A percentile compares a stretch with the other conserved stretches of the same genome.
phyloP scores from a whole-genome alignment of 371 early-diverging fungal species.

The Chytridium lagenaria region DNA sequence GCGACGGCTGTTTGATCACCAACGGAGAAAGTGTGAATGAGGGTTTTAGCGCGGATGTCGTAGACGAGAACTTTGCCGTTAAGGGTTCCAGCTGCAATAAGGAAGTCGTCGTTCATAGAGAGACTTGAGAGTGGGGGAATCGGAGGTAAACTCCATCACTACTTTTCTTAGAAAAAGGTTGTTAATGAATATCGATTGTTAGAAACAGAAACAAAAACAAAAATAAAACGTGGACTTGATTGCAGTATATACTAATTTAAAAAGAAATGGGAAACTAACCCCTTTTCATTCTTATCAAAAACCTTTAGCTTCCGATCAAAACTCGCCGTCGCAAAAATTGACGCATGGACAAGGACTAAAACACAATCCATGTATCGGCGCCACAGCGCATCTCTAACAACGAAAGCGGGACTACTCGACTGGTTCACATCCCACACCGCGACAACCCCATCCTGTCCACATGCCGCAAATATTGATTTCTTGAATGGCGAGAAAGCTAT shows the following conservation, averaged over 20 bases:
- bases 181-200: background rate
- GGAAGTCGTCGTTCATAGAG: slow-evolving; percentile 42
- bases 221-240: background rate
- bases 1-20: slow-evolving; percentile 18
- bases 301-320: slow-evolving; percentile 56
- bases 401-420: slow-evolving; percentile 44
- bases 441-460: slow-evolving; percentile 60
- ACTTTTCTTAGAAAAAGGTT: background rate
- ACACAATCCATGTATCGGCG: slow-evolving; percentile 54
- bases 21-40: slow-evolving; percentile 14
- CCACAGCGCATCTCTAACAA: slow-evolving; percentile 49
- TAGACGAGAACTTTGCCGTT: slow-evolving; percentile 38
- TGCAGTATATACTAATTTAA: too few relatives aligned
- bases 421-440: slow-evolving; percentile 59
- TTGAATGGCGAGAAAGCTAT: slow-evolving; percentile 44
- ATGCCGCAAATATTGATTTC: slow-evolving; percentile 55
- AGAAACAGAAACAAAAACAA: background rate
- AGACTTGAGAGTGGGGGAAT: slow-evolving; percentile 44
- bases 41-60: slow-evolving; percentile 33
- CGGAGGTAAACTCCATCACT: slow-evolving; percentile 48
- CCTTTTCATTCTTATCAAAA: slow-evolving; percentile 52
- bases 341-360: slow-evolving; percentile 63
- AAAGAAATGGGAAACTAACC: slow-evolving; percentile 22
- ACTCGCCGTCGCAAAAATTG: slow-evolving; percentile 58
- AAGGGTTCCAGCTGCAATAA: slow-evolving; percentile 39